Evolutionary conservation across 208 protist genomes (phyloP).

Genomic region (Leishmania mexicana): DNA sequence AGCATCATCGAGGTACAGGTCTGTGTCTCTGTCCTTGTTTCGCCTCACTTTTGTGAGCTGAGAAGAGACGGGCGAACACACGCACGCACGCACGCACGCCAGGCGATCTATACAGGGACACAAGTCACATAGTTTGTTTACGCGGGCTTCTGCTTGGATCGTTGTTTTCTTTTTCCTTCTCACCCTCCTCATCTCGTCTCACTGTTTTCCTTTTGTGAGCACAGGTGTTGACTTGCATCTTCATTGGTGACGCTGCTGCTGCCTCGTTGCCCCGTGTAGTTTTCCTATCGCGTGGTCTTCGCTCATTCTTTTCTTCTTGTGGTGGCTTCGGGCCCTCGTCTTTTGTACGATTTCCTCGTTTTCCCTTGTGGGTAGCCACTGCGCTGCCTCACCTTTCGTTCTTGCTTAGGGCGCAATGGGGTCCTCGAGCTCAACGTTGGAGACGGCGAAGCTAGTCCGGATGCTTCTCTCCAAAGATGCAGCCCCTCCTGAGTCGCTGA

Average conservation of each 20-base stretch:
- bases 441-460: slow-evolving; percentile 48
- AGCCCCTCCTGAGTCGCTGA: slow-evolving; percentile 31
- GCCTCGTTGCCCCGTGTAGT: not conserved
- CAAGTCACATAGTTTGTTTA: not conserved
- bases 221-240: not conserved
- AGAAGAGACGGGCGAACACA: not conserved
- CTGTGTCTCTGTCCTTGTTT: not conserved
- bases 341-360: not conserved
- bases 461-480: slow-evolving; percentile 34
- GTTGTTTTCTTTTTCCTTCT: not conserved
- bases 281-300: not conserved
- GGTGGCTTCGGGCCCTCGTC: not conserved
- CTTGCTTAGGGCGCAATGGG: slow-evolving; percentile 45
- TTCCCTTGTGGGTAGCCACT: not conserved
- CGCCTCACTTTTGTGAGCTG: not conserved
- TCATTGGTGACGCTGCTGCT: not conserved
- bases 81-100: not conserved
- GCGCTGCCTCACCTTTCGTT: not conserved
- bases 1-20: not conserved
- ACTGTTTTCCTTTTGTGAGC: not conserved
- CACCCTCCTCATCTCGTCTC: not conserved
- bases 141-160: not conserved
- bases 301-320: not conserved
- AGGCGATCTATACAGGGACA: not conserved
- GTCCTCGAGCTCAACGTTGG: slow-evolving; percentile 61